Base-by-base conservation (phyloP, 2,329 filamentous ascomycete genomes). In the Lecanosticta acicola region DNA sequence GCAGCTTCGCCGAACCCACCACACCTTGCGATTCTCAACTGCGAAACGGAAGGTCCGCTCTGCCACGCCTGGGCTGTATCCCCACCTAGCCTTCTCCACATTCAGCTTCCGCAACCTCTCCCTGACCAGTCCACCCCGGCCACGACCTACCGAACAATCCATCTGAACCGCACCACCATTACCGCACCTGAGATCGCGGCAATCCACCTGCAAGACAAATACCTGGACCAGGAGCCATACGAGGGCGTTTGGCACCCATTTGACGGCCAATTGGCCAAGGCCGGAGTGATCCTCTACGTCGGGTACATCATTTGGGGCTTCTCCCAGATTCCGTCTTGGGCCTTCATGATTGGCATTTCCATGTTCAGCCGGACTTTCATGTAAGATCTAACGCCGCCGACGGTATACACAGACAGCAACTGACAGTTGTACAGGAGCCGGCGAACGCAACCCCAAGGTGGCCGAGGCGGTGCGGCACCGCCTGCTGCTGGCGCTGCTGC, bases 231-330 rank as follows among this genome's bases (percentile, higher is more conserved):
- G 16, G 58, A 65, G 19, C 69, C 72, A 7, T 78, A 79, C 55
- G 80, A 86, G 55, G 83, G 84, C 41, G 72, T 75, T 62, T 88
- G 85, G 74, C 86, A 91, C 66, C 86, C 86, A 50, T 84, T 88
- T 62, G 78, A 87, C 59, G 84, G 86, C 51, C 68, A 71, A 50
- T 69, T 85, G 34, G 80, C 79, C 49, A 68, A 85, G 71, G 75
- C 78, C 53, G 75, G 77, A 53, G 59, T 87, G 21, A 71, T 77
- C 24, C 68, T 84, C 42, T 83, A 84, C 32, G 67, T 84, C 35
- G 86, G 76, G 46, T 89, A 86, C 63, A 56, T 77, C 41, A 72
- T 87, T 57, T 88, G 80, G 78, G 73, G 61, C 21, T 74, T 83
- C 59, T 69, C 73, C 26, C 69, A 73, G 64, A 71, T 83, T 54